Base-by-base conservation (phyloP, 257 asterid genomes). In the Capsicum baccatum region DNA sequence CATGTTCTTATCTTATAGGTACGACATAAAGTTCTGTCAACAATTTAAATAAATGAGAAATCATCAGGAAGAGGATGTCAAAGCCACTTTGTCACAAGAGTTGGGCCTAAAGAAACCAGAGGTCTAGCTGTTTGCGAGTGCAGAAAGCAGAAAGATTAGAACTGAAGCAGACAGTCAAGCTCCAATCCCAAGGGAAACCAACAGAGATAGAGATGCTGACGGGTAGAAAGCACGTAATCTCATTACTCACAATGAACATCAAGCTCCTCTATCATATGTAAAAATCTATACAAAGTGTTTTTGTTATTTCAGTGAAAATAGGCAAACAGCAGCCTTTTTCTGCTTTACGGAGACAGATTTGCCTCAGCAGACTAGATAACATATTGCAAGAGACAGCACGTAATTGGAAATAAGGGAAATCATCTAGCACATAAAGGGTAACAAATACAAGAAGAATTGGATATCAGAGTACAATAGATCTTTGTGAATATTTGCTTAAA, bases 81-180 rank as follows among this genome's bases (percentile, higher is more conserved):
- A 48, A 73, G n/a, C 59, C 37, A 33, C 12, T 33, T 66, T 21
- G 47, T 66, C 71, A 47, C 8, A 33, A 26, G n/a, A 66, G 71
- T 33, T 66, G n/a, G 47, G 47, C 44, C 63, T 66, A 12, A 11
- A 66, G 47, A 66, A n/a, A 64, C 47, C 50, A 35, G 50, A 39
- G 50, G 48, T 35, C 16, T 35, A 64, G n/a, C 7, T 67, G 11
- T 67, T 67, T 16, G 50, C 21, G 4, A 67, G 74, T 66, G 73
- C 10, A 67, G 74, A 67, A 66, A 66, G 74, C 74, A 66, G 74
- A 50, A 74, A 74, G 80, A 12, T 74, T 11, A 73, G 80, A 73
- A 54, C 59, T 48, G 4, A 12, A 50, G 60, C 80, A 74, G n/a
- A 50, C 13, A 74, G 11, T 47, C 9, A 50, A 52, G 63, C 21